A percentile compares a stretch with the other conserved stretches of the same genome.
These are phyloP conservation scores for Nidularia pulvinata DNA, from an alignment of 768 basidiomycete genomes.

Conservation along the genomic window DNA sequence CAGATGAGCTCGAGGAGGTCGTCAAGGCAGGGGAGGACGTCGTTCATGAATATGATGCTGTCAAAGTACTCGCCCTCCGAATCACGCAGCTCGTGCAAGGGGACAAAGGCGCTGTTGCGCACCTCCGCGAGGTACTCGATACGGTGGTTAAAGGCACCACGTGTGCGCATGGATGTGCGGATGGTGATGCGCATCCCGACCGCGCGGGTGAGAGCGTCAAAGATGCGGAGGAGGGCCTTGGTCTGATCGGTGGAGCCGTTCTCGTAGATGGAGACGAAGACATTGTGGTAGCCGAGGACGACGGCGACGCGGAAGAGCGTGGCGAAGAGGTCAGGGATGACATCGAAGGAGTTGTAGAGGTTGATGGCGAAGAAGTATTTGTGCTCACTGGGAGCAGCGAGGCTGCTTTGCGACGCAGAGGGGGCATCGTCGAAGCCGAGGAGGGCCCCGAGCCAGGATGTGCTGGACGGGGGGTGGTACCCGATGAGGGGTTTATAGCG, in stretches of 20 bases:
- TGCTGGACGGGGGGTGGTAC: constrained; percentile 56
- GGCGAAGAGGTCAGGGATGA: constrained; percentile 96
- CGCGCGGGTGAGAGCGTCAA: constrained; percentile 87
- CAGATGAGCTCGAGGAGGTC: constrained; percentile 98
- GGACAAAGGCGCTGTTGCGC: constrained; percentile 97
- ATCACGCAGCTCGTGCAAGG: constrained; percentile 92
- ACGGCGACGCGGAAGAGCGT: constrained; percentile 93
- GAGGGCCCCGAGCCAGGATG: constrained; percentile 61
- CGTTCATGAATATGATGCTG: constrained; percentile 99
- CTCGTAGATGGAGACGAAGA: constrained; percentile 98
- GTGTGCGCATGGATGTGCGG: constrained; percentile 87
- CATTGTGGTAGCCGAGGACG: constrained; percentile 96
- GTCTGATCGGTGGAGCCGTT: constrained; percentile 99
- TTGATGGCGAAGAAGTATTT: constrained; percentile 99
- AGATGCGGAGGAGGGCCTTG: constrained; percentile 93
- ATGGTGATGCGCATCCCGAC: constrained; percentile 95
- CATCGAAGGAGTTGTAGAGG: constrained; percentile 98
- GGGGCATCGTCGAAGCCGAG: constrained; percentile 41
- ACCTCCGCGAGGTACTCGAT: constrained; percentile 99
- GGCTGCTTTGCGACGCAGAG: constrained; percentile 33
- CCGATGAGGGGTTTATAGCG: constrained; percentile 87
- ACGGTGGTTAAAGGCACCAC: constrained; percentile 97
- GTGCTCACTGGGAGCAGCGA: constrained; percentile 62
- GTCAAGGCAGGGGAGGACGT: constrained; percentile 96
- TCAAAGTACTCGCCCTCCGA: constrained; percentile 94